Evolutionary conservation across 306 rosid species (phyloP).

Genomic region (apple (Malus domestica)): DNA sequence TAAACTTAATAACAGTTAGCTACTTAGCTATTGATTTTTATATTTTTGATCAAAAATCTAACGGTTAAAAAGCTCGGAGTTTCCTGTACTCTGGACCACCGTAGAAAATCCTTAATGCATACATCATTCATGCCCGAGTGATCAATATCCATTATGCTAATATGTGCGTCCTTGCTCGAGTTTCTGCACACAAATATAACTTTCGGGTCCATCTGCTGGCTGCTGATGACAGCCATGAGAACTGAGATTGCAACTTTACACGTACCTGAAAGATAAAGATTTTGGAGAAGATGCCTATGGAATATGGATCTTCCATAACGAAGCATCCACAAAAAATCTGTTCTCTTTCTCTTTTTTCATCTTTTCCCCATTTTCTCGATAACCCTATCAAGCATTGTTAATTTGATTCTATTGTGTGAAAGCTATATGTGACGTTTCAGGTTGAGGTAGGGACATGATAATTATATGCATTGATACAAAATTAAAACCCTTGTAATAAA

Average conservation of each 20-base stretch:
- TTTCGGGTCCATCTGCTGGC: slow-evolving; percentile 10
- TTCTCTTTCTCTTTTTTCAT: background rate
- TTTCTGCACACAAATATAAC: slow-evolving; percentile 9
- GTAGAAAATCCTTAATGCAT: background rate
- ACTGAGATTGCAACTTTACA: slow-evolving; percentile 1
- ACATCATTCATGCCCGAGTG: background rate
- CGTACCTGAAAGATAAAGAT: background rate
- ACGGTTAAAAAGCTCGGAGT: too few species aligned
- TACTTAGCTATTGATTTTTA: too few species aligned
- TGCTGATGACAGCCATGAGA: slow-evolving; percentile 6
- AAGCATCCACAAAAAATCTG: slow-evolving; percentile 5
- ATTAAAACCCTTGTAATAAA: background rate
- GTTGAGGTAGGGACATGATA: slow-evolving; percentile 8
- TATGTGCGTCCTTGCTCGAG: slow-evolving; percentile 8
- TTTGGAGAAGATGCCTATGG: slow-evolving; percentile 18
- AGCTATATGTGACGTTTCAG: slow-evolving; percentile 12
- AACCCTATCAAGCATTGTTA: background rate
- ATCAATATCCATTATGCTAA: background rate
- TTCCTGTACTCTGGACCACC: too few species aligned
- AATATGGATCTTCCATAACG: slow-evolving; percentile 16
- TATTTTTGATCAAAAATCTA: too few species aligned
- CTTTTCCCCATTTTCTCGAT: background rate
- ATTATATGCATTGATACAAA: too few species aligned
- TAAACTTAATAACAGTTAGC: too few species aligned
- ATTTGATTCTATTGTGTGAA: slow-evolving; percentile 11